Evolutionary conservation across 805 yeast species (phyloP), one percentile per base, ranked within the genome.

Genomic region (Kazachstania martiniae): DNA sequence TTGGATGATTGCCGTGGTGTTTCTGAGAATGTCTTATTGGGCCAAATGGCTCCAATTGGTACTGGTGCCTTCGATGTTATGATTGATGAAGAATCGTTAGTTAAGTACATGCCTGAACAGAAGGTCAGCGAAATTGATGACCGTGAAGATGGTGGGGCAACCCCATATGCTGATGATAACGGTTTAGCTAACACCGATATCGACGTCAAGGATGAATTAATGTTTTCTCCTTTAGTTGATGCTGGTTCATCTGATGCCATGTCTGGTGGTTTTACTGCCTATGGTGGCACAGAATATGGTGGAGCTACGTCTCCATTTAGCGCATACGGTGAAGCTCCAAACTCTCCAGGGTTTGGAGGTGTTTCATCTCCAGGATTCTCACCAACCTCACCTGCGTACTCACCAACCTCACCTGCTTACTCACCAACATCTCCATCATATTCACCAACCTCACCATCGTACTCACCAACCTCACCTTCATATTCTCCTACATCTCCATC

Each of bases 1-100:
- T 66, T 91, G 36, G 99, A 91, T 63, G 96, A 91, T 46, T 91
- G 99, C 62, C 83, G 86, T 45, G 99, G 99, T 69, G 94, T 91
- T 39, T 91, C 98, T 24, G 96, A 91, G 59, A 91, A 91, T 56
- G 94, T 91, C 38, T 84, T 91, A 66, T 72, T 91, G 52, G 99
- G 99, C 31, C 98, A 91, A 68, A 73, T 91, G 70, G 97, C 98
- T 15, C 97, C 98, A 38, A 73, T 91, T 47, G 99, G 99, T 61
- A 91, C 99, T 3, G 99, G 99, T 55, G 80, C 94, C 1, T 91
- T 91, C 53, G 97, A 91, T 55, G 89, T 91, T 24, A 77, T 84
- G 77, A 77, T 91, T 39, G 95, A 91, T 58, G 97, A 91, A 48
- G 75, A 76, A 50, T 75, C 85, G 67, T 67, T 89, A 53, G 76